Conservation (phyloP, 495 filamentous ascomycete genomes). For the Penicillium turbatum region DNA sequence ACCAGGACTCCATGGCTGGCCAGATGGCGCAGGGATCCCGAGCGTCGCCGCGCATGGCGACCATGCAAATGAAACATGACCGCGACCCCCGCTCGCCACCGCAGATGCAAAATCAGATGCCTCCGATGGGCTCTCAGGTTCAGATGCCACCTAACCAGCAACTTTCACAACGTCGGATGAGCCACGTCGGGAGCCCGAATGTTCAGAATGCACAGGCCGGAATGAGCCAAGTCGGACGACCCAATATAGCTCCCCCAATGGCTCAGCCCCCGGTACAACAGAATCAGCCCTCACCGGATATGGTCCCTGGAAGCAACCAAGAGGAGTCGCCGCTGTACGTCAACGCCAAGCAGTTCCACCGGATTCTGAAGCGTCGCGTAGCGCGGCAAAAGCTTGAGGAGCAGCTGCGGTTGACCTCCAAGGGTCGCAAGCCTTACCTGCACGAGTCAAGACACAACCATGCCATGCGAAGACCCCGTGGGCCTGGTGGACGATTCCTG, state of each 20-base stretch:
- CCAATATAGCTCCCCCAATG: constrained; percentile 44
- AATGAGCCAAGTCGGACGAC: constrained; percentile 47
- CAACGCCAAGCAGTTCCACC: constrained; percentile 98
- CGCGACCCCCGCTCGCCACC: constrained; percentile 50
- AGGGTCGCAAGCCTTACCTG: constrained; percentile 93
- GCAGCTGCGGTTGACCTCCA: constrained; percentile 81
- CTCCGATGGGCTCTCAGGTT: constrained; percentile 48
- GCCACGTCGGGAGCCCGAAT: constrained; percentile 49
- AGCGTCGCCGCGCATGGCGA: constrained; percentile 51
- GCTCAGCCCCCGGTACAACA: constrained; percentile 52
- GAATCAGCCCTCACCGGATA: constrained; percentile 78
- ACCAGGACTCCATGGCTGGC: constrained; percentile 46
- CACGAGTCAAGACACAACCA: constrained; percentile 99
- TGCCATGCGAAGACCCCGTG: constrained; percentile 92
- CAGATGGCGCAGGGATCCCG: constrained; percentile 45
- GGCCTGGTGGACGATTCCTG: constrained; percentile 93
- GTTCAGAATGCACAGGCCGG: constrained; percentile 43
- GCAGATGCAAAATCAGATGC: constrained; percentile 48
- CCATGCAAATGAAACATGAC: constrained; percentile 48
- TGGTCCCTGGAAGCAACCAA: constrained; percentile 60
- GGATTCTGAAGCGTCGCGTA: constrained; percentile 89
- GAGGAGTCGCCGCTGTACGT: constrained; percentile 97
- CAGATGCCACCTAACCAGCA: constrained; percentile 43
- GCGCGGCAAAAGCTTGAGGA: constrained; percentile 93
- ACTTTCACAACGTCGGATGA: constrained; percentile 47